These are phyloP conservation scores for Aureobasidium pullulans DNA, from an alignment of 2,329 filamentous ascomycete species.

Conservation along the genomic window DNA sequence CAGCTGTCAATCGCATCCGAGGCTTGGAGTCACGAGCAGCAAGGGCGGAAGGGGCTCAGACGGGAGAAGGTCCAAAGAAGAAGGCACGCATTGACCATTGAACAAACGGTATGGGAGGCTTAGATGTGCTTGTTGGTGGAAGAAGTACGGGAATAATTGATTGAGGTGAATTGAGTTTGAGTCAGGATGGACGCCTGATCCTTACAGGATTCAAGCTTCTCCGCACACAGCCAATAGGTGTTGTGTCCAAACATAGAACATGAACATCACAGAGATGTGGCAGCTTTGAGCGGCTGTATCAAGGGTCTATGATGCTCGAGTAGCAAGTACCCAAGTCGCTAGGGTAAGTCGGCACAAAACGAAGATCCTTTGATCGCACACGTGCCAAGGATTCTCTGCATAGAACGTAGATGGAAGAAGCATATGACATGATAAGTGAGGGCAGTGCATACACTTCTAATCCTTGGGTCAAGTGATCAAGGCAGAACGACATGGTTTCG, in stretches of 20 bases:
- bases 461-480: constrained; percentile 1
- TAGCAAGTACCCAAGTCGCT: background rate
- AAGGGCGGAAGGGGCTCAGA: constrained; percentile 1
- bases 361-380: background rate
- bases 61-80: constrained; percentile 12
- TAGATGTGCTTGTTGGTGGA: constrained; percentile 1
- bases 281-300: background rate
- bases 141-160: background rate
- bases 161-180: background rate
- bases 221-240: background rate
- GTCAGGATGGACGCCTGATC: background rate
- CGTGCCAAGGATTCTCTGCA: constrained; percentile 5
- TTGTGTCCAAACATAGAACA: background rate
- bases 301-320: background rate
- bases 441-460: background rate
- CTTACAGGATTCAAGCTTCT: background rate
- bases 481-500: background rate
- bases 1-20: constrained; percentile 24
- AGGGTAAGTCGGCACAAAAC: constrained; percentile 8
- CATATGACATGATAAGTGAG: background rate
- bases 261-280: background rate
- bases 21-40: constrained; percentile 14
- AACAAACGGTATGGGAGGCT: background rate
- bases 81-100: constrained; percentile 12
- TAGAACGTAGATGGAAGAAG: constrained; percentile 3